Percentiles rank a stretch among this genome's conserved stretches.
Conservation (phyloP, 257 asterid genomes). For the Solanum clarkiae region DNA sequence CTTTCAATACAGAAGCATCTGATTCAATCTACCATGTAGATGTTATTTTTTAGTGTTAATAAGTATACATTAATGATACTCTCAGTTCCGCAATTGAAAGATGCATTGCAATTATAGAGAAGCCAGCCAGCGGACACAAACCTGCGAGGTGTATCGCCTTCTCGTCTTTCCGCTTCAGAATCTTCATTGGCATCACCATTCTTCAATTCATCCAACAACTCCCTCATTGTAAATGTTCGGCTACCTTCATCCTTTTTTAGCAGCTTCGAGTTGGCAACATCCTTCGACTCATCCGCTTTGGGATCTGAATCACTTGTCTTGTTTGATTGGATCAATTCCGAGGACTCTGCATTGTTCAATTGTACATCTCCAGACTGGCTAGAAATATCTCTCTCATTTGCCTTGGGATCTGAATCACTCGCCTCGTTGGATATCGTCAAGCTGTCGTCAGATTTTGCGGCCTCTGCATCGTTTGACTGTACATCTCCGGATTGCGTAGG, state of each 20-base stretch:
- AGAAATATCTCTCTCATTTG: not conserved
- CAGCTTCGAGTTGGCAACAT: constrained; percentile 25
- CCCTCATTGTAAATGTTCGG: constrained; percentile 92
- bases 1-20: not conserved
- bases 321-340: constrained; percentile 14
- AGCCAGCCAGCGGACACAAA: not conserved
- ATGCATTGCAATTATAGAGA: not conserved
- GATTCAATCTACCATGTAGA: not conserved
- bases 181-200: constrained; percentile 44
- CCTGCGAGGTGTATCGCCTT: constrained; percentile 66
- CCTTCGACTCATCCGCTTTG: constrained; percentile 5
- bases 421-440: constrained; percentile 17
- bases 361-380: constrained; percentile 10
- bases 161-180: constrained; percentile 23
- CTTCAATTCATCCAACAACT: constrained; percentile 81
- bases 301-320: not conserved
- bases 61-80: not conserved
- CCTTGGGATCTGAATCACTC: not conserved
- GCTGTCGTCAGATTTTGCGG: constrained; percentile 9
- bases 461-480: constrained; percentile 19
- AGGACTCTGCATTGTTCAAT: constrained; percentile 19
- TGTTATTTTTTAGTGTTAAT: not conserved
- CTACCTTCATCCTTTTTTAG: constrained; percentile 41
- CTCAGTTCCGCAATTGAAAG: not conserved
- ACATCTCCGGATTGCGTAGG: constrained; percentile 15